Evolutionary conservation across 257 asterid genomes (phyloP), one percentile per base, ranked within the genome.

Genomic region (Primulina tabacum): DNA sequence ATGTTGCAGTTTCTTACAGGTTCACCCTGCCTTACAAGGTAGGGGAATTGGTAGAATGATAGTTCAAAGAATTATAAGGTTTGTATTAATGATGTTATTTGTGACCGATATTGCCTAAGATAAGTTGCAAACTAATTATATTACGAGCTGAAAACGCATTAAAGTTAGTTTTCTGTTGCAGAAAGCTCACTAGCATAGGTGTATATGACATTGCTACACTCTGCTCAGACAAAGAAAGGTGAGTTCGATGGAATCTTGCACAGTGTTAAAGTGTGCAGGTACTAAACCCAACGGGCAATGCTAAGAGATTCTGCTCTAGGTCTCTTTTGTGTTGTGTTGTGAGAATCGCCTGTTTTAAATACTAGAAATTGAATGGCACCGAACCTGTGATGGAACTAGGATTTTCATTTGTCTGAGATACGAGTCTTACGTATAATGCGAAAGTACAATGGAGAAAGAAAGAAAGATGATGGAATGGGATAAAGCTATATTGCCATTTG

Each of bases 201-300:
- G 81, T 90, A 71, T 84, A 90, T 65, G 97, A 90, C 71, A 90
- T 93, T 77, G 86, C 92, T 68, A 94, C 94, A 20, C 86, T 90
- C 55, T 88, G 95, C 72, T 76, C 82, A 6, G 87, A 75, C 4
- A 60, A 76, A 37, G 89, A 88, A 70, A 89, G 86, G 97, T 90
- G 68, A 77, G 37, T 52, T 70, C 67, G 60, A 47, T 47, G 56
- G 30, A 14, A 32, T 9, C 34, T 61, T 75, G 52, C 33, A 17
- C 8, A 32, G 40, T 70, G 30, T 40, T 28, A 28, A 29, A 63
- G 9, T 4, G 21, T 38, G 10, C 67, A 7, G 17, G 26, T 7
- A 75, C 34, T 8, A 8, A 47, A n/a, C 30, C 30, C 30, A 28
- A 28, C 4, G 30, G 26, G 5, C 6, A 59, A 20, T 70, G 68